Conservation (phyloP, 139 green algal genomes). For the Mychonastes homosphaera region DNA sequence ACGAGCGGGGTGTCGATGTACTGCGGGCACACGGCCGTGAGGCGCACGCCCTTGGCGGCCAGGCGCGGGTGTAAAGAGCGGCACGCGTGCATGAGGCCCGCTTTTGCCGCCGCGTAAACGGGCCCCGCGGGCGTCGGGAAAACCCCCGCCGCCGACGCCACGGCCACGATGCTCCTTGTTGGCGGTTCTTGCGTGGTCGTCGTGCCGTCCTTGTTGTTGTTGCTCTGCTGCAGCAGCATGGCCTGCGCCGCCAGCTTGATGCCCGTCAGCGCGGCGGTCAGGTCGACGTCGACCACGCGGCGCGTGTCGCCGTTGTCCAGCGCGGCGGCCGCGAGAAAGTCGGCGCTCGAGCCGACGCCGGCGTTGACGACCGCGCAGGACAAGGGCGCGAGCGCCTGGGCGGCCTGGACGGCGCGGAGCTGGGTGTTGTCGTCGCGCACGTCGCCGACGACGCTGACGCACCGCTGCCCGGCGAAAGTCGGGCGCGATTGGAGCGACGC, state of each 20-base stretch:
- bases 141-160: constrained; percentile 56
- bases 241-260: constrained; percentile 9
- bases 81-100: constrained; percentile 52
- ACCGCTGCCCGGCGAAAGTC: no score
- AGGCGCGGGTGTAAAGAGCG: constrained; percentile 36
- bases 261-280: neutral
- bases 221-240: no score
- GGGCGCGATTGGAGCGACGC: neutral
- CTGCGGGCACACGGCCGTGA: constrained; percentile 53
- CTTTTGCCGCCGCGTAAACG: constrained; percentile 68
- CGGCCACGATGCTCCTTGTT: constrained; percentile 40
- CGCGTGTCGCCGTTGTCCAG: neutral
- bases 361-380: constrained; percentile 21
- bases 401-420: neutral
- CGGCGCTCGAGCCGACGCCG: constrained; percentile 58
- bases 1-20: constrained; percentile 63
- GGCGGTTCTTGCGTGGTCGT: constrained; percentile 5
- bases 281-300: constrained; percentile 16
- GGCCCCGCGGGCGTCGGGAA: constrained; percentile 62
- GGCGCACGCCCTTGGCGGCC: constrained; percentile 13
- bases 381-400: neutral
- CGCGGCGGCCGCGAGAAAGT: constrained; percentile 11
- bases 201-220: no score
- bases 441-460: neutral
- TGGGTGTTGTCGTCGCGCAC: constrained; percentile 4